Conservation (phyloP, 2,329 filamentous ascomycete genomes). For the Alternaria triticina region DNA sequence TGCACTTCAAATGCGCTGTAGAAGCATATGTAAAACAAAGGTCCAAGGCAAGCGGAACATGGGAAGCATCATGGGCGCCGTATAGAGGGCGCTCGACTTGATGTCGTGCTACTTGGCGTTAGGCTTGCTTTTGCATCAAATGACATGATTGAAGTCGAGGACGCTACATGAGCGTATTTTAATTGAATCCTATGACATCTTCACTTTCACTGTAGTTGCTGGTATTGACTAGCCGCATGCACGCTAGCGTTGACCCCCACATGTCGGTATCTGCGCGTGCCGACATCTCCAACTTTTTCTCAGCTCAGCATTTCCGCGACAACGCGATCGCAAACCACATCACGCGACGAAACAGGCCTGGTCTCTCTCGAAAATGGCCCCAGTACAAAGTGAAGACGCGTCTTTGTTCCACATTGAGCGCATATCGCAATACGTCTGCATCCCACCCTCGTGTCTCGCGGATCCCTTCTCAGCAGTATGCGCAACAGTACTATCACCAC, state of each 20-base stretch:
- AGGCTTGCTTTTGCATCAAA: neutral
- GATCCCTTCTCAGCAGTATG: constrained; percentile 73
- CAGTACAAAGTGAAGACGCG: constrained; percentile 18
- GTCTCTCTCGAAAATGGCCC: constrained; percentile 31
- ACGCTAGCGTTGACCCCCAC: constrained; percentile 20
- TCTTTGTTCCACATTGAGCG: constrained; percentile 76
- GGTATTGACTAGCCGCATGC: constrained; percentile 2
- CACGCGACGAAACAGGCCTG: neutral
- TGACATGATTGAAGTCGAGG: neutral
- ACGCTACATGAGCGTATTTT: neutral
- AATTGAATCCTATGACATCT: neutral
- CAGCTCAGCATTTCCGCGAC: constrained; percentile 15
- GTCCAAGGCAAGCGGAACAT: neutral
- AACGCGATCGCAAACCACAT: constrained; percentile 23
- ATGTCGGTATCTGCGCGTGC: constrained; percentile 13
- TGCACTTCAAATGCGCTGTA: neutral
- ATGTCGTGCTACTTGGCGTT: neutral
- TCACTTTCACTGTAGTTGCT: no score
- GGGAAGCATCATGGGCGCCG: neutral
- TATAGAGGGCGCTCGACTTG: neutral
- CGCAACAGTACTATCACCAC: constrained; percentile 75
- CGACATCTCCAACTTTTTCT: constrained; percentile 42
- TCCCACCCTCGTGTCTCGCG: constrained; percentile 74
- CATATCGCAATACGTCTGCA: constrained; percentile 78
- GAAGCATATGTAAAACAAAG: neutral